Evolutionary conservation across 352 stramenopile species (phyloP).

Genomic region (Pythium scleroteichum): DNA sequence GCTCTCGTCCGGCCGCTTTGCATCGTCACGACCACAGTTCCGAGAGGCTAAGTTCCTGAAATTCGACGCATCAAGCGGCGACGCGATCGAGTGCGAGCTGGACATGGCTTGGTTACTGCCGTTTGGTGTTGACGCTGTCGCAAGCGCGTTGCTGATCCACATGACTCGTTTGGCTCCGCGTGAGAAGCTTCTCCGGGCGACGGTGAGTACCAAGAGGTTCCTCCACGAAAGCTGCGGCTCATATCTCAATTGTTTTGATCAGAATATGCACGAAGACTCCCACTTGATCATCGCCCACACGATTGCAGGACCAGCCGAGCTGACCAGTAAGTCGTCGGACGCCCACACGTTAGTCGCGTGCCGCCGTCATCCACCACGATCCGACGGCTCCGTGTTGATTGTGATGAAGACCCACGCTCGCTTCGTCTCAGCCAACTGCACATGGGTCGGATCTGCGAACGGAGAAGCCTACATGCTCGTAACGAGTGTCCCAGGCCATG

Average conservation of each 20-base stretch:
- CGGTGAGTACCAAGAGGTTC: too few relatives aligned
- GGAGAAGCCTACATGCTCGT: background rate
- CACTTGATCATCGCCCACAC: background rate
- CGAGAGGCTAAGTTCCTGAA: background rate
- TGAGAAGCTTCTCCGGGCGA: background rate
- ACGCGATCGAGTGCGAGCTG: background rate
- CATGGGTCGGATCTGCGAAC: background rate
- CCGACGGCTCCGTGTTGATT: background rate
- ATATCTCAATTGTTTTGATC: background rate
- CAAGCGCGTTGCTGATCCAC: background rate
- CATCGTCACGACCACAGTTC: background rate
- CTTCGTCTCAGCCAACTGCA: background rate
- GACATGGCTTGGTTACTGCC: constrained; percentile 1
- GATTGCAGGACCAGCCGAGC: background rate
- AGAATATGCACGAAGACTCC: background rate
- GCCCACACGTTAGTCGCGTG: background rate
- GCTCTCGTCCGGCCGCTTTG: background rate
- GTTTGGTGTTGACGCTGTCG: background rate
- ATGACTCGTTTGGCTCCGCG: background rate
- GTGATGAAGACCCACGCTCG: background rate
- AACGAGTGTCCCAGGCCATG: background rate
- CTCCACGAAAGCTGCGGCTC: too few relatives aligned
- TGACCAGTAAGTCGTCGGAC: background rate
- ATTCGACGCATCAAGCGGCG: background rate
- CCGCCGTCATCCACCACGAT: background rate